Evolutionary conservation across 805 yeast species (phyloP), one percentile per base, ranked within the genome.

Genomic region (Saccharomycopsis malanga): DNA sequence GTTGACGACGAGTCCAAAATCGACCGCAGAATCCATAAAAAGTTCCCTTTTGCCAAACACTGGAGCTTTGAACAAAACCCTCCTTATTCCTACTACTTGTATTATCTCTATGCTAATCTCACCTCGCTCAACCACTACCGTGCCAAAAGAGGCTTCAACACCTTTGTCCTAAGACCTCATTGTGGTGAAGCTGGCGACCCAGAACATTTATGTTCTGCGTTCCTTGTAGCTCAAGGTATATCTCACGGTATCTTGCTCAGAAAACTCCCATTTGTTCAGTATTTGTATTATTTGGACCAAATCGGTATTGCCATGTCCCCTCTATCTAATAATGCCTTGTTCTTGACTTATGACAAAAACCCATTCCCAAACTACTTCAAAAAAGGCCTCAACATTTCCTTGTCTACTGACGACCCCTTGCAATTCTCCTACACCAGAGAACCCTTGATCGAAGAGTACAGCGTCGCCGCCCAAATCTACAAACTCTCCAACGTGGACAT

Each of bases 161-260:
- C 97, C 0, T 82, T 93, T 65, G 94, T 87, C n/a, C 69, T 93
- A 57, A 77, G 98, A 58, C 99, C 99, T 3, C 99, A 93, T 64
- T 87, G 96, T 57, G 99, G 99, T 54, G 99, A 93, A 66, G 99
- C 98, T n/a, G 99, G 99, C 51, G 98, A 93, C 61, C 97, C 98
- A 1, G 98, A 93, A 60, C 98, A 93, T 69, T 72, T 94, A 60
- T 86, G 89, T 39, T 76, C 89, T 43, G 89, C 98, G 1, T 93
- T 84, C 58, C 66, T 93, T 58, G 78, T 93, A 1, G 81, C 97
- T 1, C 94, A 91, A 59, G 87, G 95, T 44, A 93, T 93, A 51
- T 86, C 95, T 10, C 99, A 93, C 63, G 99, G 99, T 49, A 94
- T 93, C 46, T 65, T 91, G 52, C 71, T 93, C 60, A 79, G 98